phyloP scores from a whole-genome alignment of 495 filamentous ascomycete species.

The Polyplosphaeria fusca region DNA sequence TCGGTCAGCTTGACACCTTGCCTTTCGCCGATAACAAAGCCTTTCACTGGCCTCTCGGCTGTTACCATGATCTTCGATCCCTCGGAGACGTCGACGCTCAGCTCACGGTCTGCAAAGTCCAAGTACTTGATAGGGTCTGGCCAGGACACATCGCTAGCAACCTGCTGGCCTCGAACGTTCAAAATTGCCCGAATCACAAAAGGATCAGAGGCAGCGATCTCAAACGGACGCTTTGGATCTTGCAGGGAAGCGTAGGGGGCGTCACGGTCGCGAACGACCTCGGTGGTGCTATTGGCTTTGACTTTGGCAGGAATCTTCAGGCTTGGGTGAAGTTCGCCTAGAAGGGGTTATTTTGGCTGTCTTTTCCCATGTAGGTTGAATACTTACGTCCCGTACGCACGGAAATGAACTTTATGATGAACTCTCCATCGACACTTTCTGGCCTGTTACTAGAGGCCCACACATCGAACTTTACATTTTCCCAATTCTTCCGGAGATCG shows the following conservation, averaged over 20 bases:
- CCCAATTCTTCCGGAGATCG: constrained; percentile 9
- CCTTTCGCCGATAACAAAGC: constrained; percentile 24
- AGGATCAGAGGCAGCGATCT: constrained; percentile 5
- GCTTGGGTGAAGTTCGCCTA: background rate
- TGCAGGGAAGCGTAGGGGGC: background rate
- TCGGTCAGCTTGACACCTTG: constrained; percentile 20
- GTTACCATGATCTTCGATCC: background rate
- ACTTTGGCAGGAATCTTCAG: background rate
- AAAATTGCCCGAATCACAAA: constrained; percentile 18
- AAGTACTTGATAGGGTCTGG: constrained; percentile 30
- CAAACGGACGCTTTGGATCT: constrained; percentile 8
- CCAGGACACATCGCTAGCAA: constrained; percentile 24
- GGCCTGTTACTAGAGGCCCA: constrained; percentile 20
- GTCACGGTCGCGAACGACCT: constrained; percentile 6
- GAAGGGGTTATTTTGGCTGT: too few species aligned
- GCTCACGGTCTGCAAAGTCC: constrained; percentile 9
- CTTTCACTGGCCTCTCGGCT: constrained; percentile 24
- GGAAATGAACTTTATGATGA: constrained; percentile 10
- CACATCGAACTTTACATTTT: constrained; percentile 21
- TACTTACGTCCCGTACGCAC: constrained; percentile 6
- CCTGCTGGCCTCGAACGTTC: constrained; percentile 5
- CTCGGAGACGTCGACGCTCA: background rate
- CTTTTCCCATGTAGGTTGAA: too few species aligned
- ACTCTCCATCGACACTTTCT: background rate
- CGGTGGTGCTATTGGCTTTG: constrained; percentile 20